Evolutionary conservation across 495 filamentous ascomycete species (phyloP).

Genomic region (Penicillium maclennaniae): DNA sequence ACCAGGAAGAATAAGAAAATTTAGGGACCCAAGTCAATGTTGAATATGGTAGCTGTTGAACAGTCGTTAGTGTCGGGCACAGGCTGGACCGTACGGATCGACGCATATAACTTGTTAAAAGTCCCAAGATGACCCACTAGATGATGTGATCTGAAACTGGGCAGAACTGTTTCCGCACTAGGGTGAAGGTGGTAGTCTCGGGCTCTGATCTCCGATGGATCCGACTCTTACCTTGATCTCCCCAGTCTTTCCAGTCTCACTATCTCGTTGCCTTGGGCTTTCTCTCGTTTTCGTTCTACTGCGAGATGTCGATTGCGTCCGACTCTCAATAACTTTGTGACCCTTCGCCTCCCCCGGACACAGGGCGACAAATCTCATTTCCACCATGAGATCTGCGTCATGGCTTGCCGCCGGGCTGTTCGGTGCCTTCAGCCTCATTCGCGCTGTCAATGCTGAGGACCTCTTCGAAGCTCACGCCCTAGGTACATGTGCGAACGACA

Average conservation of each 20-base stretch:
- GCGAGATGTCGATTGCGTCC: background rate
- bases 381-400: slow-evolving; percentile 13
- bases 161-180: background rate
- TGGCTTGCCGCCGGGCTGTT: slow-evolving; percentile 16
- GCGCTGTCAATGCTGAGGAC: slow-evolving; percentile 30
- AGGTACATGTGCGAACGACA: slow-evolving; percentile 62
- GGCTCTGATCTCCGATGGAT: background rate
- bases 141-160: background rate
- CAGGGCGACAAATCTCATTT: background rate
- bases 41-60: background rate
- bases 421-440: slow-evolving; percentile 44
- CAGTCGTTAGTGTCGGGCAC: background rate
- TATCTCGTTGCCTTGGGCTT: background rate
- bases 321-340: background rate
- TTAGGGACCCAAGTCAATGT: background rate
- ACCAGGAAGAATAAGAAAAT: background rate
- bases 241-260: background rate
- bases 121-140: background rate
- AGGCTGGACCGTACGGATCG: background rate
- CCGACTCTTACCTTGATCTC: background rate
- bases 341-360: background rate
- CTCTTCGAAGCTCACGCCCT: slow-evolving; percentile 60
- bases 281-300: background rate
- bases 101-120: background rate
- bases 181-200: background rate